These are phyloP conservation scores for Withania somnifera DNA, from an alignment of 305 asterid species.

Conservation along the genomic window DNA sequence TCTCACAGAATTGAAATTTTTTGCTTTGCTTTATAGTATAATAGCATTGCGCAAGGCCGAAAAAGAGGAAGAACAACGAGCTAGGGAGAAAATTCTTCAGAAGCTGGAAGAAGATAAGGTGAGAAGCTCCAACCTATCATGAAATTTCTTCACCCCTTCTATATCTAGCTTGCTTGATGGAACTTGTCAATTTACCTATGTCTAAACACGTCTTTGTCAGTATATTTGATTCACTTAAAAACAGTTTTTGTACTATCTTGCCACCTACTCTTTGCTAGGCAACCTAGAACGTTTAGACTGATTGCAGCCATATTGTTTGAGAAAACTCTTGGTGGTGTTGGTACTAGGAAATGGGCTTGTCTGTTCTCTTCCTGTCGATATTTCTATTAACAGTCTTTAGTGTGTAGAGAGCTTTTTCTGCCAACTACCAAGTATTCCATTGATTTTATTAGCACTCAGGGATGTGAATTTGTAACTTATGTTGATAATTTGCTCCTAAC, in stretches of 20 bases:
- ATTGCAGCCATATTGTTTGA: background rate
- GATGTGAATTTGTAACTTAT: too few species aligned
- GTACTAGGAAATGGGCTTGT: background rate
- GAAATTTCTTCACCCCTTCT: background rate
- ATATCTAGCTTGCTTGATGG: background rate
- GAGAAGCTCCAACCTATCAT: conserved; percentile 1
- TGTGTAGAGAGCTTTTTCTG: background rate
- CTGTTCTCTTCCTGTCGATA: background rate
- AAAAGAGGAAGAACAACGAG: conserved; percentile 90
- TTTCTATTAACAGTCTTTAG: background rate
- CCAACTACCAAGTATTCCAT: background rate
- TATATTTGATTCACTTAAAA: background rate
- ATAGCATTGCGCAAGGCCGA: conserved; percentile 39
- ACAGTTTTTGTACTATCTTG: background rate
- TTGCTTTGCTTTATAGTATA: conserved; percentile 10
- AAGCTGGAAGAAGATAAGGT: conserved; percentile 99
- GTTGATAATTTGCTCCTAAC: too few species aligned
- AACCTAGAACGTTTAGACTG: background rate
- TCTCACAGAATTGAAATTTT: background rate
- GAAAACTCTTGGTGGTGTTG: background rate
- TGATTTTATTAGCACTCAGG: too few species aligned
- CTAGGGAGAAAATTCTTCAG: conserved; percentile 88
- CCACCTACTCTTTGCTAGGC: background rate
- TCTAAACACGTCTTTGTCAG: too few species aligned
- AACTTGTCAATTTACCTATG: background rate